Conservation (phyloP, 2,329 filamentous ascomycete species). For the Sclerotinia minor region DNA sequence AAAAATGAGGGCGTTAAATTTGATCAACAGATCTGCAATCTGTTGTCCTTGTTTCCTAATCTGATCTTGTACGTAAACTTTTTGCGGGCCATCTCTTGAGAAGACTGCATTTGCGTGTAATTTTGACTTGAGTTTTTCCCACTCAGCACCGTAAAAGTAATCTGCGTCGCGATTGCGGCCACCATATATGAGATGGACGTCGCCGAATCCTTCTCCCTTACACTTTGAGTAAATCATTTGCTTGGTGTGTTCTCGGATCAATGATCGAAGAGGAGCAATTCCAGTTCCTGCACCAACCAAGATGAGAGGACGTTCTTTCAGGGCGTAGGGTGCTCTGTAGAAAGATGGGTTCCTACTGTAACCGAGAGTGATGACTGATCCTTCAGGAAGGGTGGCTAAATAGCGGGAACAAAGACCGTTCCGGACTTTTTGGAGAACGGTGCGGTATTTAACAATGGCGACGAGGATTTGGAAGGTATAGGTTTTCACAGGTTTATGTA, state of each 20-base stretch:
- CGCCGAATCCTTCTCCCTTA: constrained; percentile 35
- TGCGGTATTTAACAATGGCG: constrained; percentile 89
- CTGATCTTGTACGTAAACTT: constrained; percentile 63
- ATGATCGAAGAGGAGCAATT: constrained; percentile 76
- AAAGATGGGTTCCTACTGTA: constrained; percentile 52
- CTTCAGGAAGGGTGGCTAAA: constrained; percentile 66
- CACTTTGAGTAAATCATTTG: constrained; percentile 29
- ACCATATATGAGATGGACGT: constrained; percentile 72
- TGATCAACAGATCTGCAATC: constrained; percentile 53
- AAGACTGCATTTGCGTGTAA: constrained; percentile 61
- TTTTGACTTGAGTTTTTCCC: constrained; percentile 50
- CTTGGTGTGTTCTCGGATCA: constrained; percentile 70
- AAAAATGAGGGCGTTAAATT: constrained; percentile 54
- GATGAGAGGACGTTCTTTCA: constrained; percentile 57
- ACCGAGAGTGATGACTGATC: constrained; percentile 45
- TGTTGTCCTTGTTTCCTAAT: constrained; percentile 39
- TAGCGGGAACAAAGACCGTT: constrained; percentile 91
- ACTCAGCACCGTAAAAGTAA: constrained; percentile 80
- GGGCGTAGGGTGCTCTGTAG: constrained; percentile 52
- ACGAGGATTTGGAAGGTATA: constrained; percentile 70
- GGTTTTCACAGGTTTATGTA: constrained; percentile 23
- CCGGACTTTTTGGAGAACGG: constrained; percentile 78
- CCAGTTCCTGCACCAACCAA: constrained; percentile 85
- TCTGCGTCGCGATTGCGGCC: constrained; percentile 74
- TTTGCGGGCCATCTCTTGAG: constrained; percentile 65